Conservation (phyloP, 2,329 filamentous ascomycete genomes). For the Didymellaceae sp. region DNA sequence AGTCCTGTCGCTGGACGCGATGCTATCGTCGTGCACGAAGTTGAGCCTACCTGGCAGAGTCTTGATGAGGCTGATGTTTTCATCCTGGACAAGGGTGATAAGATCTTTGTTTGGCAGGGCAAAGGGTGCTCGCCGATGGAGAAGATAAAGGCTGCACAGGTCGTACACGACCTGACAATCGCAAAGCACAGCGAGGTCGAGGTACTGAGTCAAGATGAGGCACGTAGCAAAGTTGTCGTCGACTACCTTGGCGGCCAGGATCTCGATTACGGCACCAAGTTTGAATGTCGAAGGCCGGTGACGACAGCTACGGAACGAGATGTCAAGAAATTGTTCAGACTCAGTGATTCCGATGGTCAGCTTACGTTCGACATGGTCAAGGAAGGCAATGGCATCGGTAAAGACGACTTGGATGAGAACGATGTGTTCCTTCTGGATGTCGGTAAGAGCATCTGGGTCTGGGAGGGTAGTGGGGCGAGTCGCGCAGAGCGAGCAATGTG, state of each 20-base stretch:
- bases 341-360: conserved; percentile 66
- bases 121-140: conserved; percentile 71
- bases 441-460: conserved; percentile 68
- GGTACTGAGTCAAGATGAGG: conserved; percentile 67
- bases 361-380: conserved; percentile 66
- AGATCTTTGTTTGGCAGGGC: conserved; percentile 76
- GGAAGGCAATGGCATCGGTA: conserved; percentile 56
- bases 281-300: conserved; percentile 55
- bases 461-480: conserved; percentile 68
- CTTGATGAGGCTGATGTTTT: conserved; percentile 72
- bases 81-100: conserved; percentile 66
- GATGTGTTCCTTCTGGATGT: conserved; percentile 70
- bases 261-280: conserved; percentile 54
- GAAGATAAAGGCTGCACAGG: conserved; percentile 70
- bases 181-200: conserved; percentile 71
- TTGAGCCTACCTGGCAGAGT: conserved; percentile 66
- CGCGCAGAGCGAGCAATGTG: conserved; percentile 65
- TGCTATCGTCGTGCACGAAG: conserved; percentile 67
- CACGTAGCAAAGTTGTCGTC: conserved; percentile 62
- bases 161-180: conserved; percentile 69
- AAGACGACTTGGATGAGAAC: conserved; percentile 61
- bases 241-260: conserved; percentile 50
- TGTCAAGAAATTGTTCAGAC: conserved; percentile 61
- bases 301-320: conserved; percentile 28
- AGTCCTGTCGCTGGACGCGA: conserved; percentile 52